Base-by-base conservation (phyloP, 208 protist species). In the Naegleria fowleri region DNA sequence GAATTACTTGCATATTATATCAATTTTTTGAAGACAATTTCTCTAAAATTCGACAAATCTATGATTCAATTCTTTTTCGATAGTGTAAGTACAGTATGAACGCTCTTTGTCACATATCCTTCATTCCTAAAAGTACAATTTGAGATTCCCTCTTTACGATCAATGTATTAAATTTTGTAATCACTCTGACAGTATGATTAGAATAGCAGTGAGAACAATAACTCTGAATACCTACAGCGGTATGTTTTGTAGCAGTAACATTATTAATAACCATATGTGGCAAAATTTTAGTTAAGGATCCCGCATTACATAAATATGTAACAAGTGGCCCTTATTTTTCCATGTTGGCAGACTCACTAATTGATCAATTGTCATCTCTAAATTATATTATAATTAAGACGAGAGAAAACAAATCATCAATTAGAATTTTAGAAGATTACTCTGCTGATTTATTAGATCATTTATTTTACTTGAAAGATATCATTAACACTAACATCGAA, bases 1-100 rank as follows among this genome's bases (percentile, higher is more conserved):
- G 96, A 97, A 90, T 88, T 97, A 43, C 90, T 97, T 22, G 96
- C 95, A 13, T 97, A 97, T 90, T 97, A 97, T 92, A 96, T 97
- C 76, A 95, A 95, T n/a, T 97, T 97, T 85, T 88, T 97, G 33
- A 97, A 97, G 91, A 95, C 94, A 33, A 91, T 98, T 15, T 96
- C 95, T 19, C 92, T 97, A 9, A 95, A 95, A 89, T 91, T 98
- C 0, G 94, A 96, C 91, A 85, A 92, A 22, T 93, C 92, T 75
- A 96, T 94, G 0, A 92, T 98, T 15, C 93, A 96, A 75, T 97
- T 97, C 93, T 97, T 97, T 83, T 96, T 95, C 83, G 96, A 97
- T 92, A 91, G 92, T 79, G 91, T 94, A 38, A 41, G 83, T 41
- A n/a, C 90, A 25, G 6, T 33, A 29, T 52, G 0, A 43, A 29